Conservation (phyloP, 371 early-diverging fungal genomes). For the Mortierella sp. region DNA sequence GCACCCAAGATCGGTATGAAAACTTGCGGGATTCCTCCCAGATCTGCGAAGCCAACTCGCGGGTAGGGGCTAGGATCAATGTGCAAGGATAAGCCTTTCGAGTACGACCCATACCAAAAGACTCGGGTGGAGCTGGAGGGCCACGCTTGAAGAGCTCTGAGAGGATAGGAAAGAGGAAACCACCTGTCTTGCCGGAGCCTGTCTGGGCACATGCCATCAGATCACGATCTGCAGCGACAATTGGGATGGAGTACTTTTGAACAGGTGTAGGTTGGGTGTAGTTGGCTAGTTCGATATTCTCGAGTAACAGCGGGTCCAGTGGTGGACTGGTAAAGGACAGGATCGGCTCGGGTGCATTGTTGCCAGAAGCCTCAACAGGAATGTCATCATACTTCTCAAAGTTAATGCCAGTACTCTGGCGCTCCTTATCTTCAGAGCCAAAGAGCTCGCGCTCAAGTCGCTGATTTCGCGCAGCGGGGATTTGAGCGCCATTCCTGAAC, state of each 20-base stretch:
- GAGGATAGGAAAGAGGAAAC: conserved; percentile 92
- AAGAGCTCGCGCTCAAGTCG: conserved; percentile 83
- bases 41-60: conserved; percentile 98
- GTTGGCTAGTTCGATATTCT: conserved; percentile 91
- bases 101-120: conserved; percentile 74
- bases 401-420: conserved; percentile 90
- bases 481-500: conserved; percentile 82
- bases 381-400: conserved; percentile 98
- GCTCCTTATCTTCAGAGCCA: conserved; percentile 77
- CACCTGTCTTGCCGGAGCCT: conserved; percentile 94
- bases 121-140: conserved; percentile 64
- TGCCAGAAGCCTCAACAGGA: conserved; percentile 94
- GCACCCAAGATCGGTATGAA: conserved; percentile 91
- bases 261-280: conserved; percentile 97
- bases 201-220: conserved; percentile 95
- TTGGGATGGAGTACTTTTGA: conserved; percentile 92
- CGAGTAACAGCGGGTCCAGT: conserved; percentile 86
- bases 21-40: conserved; percentile 85
- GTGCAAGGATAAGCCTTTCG: conserved; percentile 88
- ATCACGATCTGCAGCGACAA: conserved; percentile 81
- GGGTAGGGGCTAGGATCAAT: conserved; percentile 96
- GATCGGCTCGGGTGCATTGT: conserved; percentile 80
- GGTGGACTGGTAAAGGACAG: conserved; percentile 72
- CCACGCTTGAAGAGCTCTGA: conserved; percentile 93
- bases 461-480: conserved; percentile 75